Evolutionary conservation across 805 yeast genomes (phyloP).

Genomic region (baker's yeast (Saccharomyces cerevisiae)): DNA sequence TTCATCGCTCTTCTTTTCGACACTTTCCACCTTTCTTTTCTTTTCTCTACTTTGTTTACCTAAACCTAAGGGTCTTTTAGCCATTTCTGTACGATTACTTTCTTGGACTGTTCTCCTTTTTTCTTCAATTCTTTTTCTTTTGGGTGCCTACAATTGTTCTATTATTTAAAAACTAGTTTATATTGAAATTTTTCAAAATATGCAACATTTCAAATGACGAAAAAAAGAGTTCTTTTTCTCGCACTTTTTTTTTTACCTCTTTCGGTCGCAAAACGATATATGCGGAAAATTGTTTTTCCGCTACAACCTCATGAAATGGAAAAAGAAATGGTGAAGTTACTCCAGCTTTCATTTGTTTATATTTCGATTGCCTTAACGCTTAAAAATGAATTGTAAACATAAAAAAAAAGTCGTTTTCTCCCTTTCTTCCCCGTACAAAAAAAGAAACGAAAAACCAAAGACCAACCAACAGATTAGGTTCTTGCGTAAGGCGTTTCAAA

Average conservation of each 20-base stretch:
- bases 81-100: slow-evolving; percentile 32
- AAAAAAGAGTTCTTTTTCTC: background rate
- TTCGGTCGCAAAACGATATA: background rate
- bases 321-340: background rate
- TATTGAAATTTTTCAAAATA: background rate
- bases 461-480: no score
- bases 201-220: background rate
- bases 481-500: background rate
- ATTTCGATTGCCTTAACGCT: background rate
- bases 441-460: background rate
- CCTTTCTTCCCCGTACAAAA: background rate
- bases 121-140: background rate
- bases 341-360: background rate
- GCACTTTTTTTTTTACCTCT: background rate
- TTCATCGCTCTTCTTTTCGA: slow-evolving; percentile 8
- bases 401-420: background rate
- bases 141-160: background rate
- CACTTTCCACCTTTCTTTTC: slow-evolving; percentile 18
- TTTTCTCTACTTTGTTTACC: slow-evolving; percentile 46
- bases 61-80: slow-evolving; percentile 58
- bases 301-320: background rate
- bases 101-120: background rate
- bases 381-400: background rate
- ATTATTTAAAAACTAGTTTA: background rate
- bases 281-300: background rate